Evolutionary conservation across 2,329 filamentous ascomycete genomes (phyloP).

Genomic region (Microascus cirrosus): DNA sequence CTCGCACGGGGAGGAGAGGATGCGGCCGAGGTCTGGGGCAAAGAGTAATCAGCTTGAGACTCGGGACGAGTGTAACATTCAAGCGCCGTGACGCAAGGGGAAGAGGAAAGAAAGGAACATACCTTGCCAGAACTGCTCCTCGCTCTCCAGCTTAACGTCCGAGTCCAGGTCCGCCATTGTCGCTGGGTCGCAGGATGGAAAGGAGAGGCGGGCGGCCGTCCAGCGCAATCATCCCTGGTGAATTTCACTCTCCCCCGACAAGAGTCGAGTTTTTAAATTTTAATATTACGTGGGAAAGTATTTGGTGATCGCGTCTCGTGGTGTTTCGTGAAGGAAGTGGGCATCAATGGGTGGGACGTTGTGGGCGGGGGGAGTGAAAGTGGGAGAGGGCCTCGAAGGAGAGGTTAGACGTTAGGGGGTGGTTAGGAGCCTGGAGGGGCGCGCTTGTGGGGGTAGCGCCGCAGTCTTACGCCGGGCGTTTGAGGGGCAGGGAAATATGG

Average conservation of each 20-base stretch:
- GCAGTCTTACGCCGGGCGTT: not conserved
- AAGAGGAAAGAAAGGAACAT: constrained; percentile 5
- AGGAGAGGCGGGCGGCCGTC: not conserved
- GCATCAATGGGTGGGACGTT: not conserved
- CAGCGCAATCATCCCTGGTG: not conserved
- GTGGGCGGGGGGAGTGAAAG: not conserved
- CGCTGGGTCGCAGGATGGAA: not conserved
- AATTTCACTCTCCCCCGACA: not conserved
- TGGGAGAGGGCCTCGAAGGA: not conserved
- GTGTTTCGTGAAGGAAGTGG: not conserved
- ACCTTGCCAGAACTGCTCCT: constrained; percentile 88
- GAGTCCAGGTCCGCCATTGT: constrained; percentile 3
- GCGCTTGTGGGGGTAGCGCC: not conserved
- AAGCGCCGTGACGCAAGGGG: not conserved
- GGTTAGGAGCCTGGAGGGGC: not conserved
- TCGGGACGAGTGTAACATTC: not conserved
- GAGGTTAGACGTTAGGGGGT: not conserved
- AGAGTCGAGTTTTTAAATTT: not conserved
- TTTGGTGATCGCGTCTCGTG: no score
- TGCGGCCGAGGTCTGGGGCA: constrained; percentile 32
- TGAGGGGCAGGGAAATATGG: not conserved
- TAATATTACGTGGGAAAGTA: not conserved
- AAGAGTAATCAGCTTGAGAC: not conserved
- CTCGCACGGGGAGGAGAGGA: constrained; percentile 34
- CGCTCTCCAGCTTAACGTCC: constrained; percentile 49